A percentile compares a stretch with the other conserved stretches of the same genome.
Conservation (phyloP, 352 stramenopile genomes). For the Pythium grandisporangium region DNA sequence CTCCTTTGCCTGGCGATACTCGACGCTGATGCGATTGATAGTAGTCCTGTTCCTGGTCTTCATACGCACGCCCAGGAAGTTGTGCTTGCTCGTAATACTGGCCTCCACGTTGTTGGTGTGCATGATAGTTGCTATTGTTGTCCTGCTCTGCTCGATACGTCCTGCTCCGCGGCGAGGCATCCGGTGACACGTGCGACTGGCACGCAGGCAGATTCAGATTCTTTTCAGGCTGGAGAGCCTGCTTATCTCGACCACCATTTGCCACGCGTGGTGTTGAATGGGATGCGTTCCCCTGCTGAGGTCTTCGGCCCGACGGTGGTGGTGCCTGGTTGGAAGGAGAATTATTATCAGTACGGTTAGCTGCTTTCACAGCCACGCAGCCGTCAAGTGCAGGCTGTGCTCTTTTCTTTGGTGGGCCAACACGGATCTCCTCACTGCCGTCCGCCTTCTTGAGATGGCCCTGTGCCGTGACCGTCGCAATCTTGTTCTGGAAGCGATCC, state of each 20-base stretch:
- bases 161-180: conserved; percentile 18
- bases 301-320: background rate
- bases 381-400: too few relatives aligned
- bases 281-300: background rate
- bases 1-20: conserved; percentile 9
- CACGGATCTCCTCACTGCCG: conserved; percentile 73
- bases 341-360: conserved; percentile 9
- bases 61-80: conserved; percentile 21
- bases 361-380: too few relatives aligned
- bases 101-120: conserved; percentile 4
- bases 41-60: conserved; percentile 16
- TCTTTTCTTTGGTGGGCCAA: conserved; percentile 54
- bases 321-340: conserved; percentile 5
- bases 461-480: conserved; percentile 71
- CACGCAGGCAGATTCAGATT: conserved; percentile 6
- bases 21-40: conserved; percentile 1
- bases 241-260: too few relatives aligned
- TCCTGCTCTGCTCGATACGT: conserved; percentile 11
- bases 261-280: too few relatives aligned
- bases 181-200: conserved; percentile 13
- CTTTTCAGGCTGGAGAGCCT: conserved; percentile 1
- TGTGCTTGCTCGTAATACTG: conserved; percentile 18
- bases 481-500: conserved; percentile 78
- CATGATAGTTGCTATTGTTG: conserved; percentile 16
- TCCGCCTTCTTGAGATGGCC: conserved; percentile 71